A percentile compares a stretch with the other conserved stretches of the same genome.
Evolutionary conservation across 2,329 filamentous ascomycete genomes (phyloP).

Genomic region (Pseudogymnoascus sp.): DNA sequence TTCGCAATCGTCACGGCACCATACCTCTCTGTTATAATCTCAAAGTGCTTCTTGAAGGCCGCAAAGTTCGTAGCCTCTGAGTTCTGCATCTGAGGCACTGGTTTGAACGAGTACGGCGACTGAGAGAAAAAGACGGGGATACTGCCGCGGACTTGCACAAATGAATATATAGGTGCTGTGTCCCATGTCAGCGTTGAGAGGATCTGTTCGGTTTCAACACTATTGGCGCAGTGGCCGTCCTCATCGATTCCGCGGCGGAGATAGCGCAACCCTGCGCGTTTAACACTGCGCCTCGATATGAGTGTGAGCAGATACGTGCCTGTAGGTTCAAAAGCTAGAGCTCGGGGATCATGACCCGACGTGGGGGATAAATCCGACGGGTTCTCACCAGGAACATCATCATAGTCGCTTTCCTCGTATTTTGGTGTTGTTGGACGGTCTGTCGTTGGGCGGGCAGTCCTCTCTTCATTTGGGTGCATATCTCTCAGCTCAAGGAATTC

Average conservation of each 20-base stretch:
- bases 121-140: slow-evolving; percentile 96
- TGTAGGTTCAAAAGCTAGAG: slow-evolving; percentile 15
- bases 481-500: slow-evolving; percentile 35
- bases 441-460: neutral
- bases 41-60: slow-evolving; percentile 75
- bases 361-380: neutral
- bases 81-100: slow-evolving; percentile 72
- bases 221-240: slow-evolving; percentile 79
- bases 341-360: neutral
- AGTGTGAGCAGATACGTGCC: slow-evolving; percentile 59
- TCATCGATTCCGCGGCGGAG: slow-evolving; percentile 85
- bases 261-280: slow-evolving; percentile 82
- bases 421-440: neutral
- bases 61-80: slow-evolving; percentile 68
- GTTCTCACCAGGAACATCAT: neutral
- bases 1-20: slow-evolving; percentile 71
- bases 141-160: slow-evolving; percentile 80
- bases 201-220: slow-evolving; percentile 91
- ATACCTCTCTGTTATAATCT: slow-evolving; percentile 59
- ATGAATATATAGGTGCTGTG: slow-evolving; percentile 62
- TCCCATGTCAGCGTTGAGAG: slow-evolving; percentile 65
- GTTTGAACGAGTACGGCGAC: slow-evolving; percentile 87
- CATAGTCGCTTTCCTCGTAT: neutral
- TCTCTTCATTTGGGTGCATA: slow-evolving; percentile 24
- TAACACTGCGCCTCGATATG: slow-evolving; percentile 80